Percentiles rank a stretch among this genome's conserved stretches.
Evolutionary conservation across 306 rosid genomes (phyloP).

Genomic region (Vigna reflexopilosa): DNA sequence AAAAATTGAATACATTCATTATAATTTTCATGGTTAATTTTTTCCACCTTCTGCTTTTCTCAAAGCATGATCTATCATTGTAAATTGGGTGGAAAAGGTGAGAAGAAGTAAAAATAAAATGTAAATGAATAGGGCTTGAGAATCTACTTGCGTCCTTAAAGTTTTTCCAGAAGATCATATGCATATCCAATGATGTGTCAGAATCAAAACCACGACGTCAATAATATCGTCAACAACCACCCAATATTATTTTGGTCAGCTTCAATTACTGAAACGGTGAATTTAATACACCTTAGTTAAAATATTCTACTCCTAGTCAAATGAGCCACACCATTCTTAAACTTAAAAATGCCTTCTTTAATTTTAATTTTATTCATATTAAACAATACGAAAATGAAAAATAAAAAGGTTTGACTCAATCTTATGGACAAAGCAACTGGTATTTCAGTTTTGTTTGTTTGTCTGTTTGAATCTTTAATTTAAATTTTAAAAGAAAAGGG

Average conservation of each 20-base stretch:
- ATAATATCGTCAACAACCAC: not conserved
- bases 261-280: too few species aligned
- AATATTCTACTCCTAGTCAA: too few species aligned
- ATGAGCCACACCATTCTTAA: too few species aligned
- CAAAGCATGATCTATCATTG: too few species aligned
- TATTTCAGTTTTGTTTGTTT: not conserved
- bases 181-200: not conserved
- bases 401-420: not conserved
- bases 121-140: not conserved
- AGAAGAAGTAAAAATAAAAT: not conserved
- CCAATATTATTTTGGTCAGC: not conserved
- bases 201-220: not conserved
- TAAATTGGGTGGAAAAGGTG: not conserved
- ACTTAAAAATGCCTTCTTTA: not conserved
- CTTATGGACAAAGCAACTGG: not conserved
- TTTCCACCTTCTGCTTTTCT: too few species aligned
- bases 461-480: not conserved
- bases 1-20: too few species aligned
- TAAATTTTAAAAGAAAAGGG: slow-evolving; percentile 11
- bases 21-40: too few species aligned
- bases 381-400: not conserved
- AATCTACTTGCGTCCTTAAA: not conserved
- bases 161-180: too few species aligned
- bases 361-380: not conserved
- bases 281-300: too few species aligned